phyloP scores from a whole-genome alignment of 2,329 filamentous ascomycete genomes.

The Clonostachys solani region DNA sequence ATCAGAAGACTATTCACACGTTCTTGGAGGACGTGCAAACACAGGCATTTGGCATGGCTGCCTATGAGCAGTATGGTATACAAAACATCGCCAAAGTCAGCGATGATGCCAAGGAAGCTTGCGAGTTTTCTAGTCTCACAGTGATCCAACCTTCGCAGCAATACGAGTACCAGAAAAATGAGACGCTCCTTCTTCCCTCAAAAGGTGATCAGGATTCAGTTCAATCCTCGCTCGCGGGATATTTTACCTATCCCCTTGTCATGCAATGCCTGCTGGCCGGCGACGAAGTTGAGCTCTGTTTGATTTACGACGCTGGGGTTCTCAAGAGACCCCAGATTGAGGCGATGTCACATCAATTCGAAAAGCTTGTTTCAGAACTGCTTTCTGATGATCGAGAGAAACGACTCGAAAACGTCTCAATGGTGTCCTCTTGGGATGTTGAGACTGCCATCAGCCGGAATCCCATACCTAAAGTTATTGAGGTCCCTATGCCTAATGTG shows the following conservation, averaged over 20 bases:
- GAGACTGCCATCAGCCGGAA: neutral
- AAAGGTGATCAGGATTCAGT: neutral
- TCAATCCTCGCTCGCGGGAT: constrained; percentile 18
- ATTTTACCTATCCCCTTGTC: constrained; percentile 7
- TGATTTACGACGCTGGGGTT: constrained; percentile 2
- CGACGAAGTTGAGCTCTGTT: neutral
- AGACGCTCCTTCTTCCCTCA: neutral
- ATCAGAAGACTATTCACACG: constrained; percentile 5
- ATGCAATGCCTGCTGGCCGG: constrained; percentile 2
- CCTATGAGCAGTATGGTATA: neutral
- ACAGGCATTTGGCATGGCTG: constrained; percentile 7
- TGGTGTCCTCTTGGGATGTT: neutral
- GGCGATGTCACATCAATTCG: constrained; percentile 7
- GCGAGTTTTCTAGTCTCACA: neutral
- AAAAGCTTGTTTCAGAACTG: constrained; percentile 1
- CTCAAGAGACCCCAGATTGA: constrained; percentile 4
- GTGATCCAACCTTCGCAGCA: neutral
- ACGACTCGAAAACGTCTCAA: neutral
- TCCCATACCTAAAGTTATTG: constrained; percentile 20
- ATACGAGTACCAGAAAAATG: neutral
- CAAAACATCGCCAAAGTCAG: neutral
- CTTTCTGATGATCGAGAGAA: neutral
- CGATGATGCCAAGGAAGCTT: neutral
- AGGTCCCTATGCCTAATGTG: constrained; percentile 24
- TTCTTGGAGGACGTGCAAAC: constrained; percentile 11